phyloP scores from a whole-genome alignment of 495 filamentous ascomycete genomes.

The Recurvomyces mirabilis region DNA sequence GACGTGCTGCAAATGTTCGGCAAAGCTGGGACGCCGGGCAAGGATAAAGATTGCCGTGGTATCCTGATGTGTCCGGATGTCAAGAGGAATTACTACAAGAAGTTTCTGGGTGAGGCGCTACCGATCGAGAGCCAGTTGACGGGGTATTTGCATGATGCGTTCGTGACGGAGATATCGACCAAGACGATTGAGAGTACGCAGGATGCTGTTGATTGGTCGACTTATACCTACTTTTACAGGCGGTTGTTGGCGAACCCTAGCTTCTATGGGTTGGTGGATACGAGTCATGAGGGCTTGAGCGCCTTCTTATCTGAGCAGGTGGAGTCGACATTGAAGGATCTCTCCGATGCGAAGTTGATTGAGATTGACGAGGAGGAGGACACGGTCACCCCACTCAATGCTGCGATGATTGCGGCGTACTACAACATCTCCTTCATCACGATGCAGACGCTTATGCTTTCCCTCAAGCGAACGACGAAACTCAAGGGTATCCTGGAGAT shows the following conservation, averaged over 20 bases:
- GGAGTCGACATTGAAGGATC: constrained; percentile 81
- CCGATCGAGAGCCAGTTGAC: constrained; percentile 93
- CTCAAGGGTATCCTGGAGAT: constrained; percentile 95
- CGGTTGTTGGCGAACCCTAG: constrained; percentile 93
- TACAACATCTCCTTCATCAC: constrained; percentile 99
- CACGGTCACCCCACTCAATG: constrained; percentile 76
- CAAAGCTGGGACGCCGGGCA: constrained; percentile 66
- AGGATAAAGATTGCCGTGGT: constrained; percentile 74
- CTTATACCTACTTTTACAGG: constrained; percentile 97
- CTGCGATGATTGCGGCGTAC: constrained; percentile 95
- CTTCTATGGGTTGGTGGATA: constrained; percentile 84
- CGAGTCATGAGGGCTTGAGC: constrained; percentile 85
- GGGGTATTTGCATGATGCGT: constrained; percentile 83
- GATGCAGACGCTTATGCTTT: constrained; percentile 99
- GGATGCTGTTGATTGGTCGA: constrained; percentile 96
- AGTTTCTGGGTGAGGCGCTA: constrained; percentile 93
- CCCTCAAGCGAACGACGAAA: constrained; percentile 75
- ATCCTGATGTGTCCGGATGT: constrained; percentile 90
- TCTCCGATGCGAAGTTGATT: constrained; percentile 88
- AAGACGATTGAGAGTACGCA: constrained; percentile 88
- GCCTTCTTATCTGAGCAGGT: constrained; percentile 92
- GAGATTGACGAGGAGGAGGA: constrained; percentile 96
- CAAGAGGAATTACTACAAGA: constrained; percentile 95
- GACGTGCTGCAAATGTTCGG: constrained; percentile 99
- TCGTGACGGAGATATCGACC: constrained; percentile 92